Evolutionary conservation across 2,329 filamentous ascomycete species (phyloP).

Genomic region (Epichloe aotearoae): DNA sequence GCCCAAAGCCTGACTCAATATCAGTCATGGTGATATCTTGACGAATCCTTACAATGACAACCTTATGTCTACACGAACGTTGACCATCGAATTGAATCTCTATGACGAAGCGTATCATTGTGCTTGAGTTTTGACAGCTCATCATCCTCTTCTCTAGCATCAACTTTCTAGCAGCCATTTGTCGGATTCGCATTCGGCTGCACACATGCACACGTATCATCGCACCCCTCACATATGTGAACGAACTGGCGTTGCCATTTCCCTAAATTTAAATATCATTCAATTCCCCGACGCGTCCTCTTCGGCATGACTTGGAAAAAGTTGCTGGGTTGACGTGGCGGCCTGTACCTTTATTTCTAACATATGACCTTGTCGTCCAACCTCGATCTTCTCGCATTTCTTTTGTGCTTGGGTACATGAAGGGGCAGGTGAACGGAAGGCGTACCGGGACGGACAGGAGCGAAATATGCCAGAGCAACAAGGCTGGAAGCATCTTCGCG

Average conservation of each 20-base stretch:
- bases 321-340: background rate
- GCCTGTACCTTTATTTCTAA: background rate
- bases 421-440: conserved; percentile 1
- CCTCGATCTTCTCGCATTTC: background rate
- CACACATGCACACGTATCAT: background rate
- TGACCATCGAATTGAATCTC: background rate
- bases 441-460: conserved; percentile 1
- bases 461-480: background rate
- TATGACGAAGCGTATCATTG: background rate
- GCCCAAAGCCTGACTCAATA: background rate
- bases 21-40: conserved; percentile 1
- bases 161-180: background rate
- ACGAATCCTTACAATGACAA: conserved; percentile 1
- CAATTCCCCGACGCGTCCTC: background rate
- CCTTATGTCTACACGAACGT: background rate
- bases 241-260: background rate
- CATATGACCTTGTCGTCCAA: background rate
- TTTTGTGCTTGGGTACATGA: conserved; percentile 4
- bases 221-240: no score
- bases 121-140: background rate
- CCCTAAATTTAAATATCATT: background rate
- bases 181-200: background rate
- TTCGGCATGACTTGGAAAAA: background rate
- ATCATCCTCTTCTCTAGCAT: background rate
- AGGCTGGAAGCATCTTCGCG: background rate